Conservation (phyloP, 345 rosid species). For the Melastoma malabathricum region DNA sequence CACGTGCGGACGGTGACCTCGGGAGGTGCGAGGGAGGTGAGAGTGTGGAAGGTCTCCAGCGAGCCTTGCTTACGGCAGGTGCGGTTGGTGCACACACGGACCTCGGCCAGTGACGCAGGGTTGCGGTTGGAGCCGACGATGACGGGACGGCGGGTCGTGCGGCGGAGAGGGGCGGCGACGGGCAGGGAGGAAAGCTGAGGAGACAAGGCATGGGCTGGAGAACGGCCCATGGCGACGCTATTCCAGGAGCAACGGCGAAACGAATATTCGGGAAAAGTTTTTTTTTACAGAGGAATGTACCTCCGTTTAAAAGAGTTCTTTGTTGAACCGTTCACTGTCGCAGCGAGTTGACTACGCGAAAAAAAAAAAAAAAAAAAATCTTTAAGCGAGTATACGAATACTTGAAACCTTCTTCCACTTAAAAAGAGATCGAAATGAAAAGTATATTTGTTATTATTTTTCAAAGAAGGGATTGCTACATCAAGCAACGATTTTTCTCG, state of each 20-base stretch:
- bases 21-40: slow-evolving; percentile 56
- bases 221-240: too few relatives aligned
- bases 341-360: neutral
- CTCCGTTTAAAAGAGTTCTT: too few relatives aligned
- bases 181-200: slow-evolving; percentile 4
- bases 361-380: too few relatives aligned
- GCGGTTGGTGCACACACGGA: slow-evolving; percentile 81
- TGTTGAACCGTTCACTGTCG: neutral
- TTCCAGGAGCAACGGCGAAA: too few relatives aligned
- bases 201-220: neutral
- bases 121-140: slow-evolving; percentile 1
- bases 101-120: slow-evolving; percentile 13
- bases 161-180: neutral
- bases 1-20: slow-evolving; percentile 38
- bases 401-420: too few relatives aligned
- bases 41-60: slow-evolving; percentile 39
- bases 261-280: too few relatives aligned
- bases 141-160: neutral
- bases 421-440: too few relatives aligned
- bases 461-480: too few relatives aligned
- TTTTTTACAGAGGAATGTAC: too few relatives aligned
- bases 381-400: too few relatives aligned
- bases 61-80: slow-evolving; percentile 77
- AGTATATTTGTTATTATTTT: too few relatives aligned
- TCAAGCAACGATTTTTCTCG: too few relatives aligned